Conservation (phyloP, 2,329 filamentous ascomycete genomes). For the Colletotrichum sp. region DNA sequence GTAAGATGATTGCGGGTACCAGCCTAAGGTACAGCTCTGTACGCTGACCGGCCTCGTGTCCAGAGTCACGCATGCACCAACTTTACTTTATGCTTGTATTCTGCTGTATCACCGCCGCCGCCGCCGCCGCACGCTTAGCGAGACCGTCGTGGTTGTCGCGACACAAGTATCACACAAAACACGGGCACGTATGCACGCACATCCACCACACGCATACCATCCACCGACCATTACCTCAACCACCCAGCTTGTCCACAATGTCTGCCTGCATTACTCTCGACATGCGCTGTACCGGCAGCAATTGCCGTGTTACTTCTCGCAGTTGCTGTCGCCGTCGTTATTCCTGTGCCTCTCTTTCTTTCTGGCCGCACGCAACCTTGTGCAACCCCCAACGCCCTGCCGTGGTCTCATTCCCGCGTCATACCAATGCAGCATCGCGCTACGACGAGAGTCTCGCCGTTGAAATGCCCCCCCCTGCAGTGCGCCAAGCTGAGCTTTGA, state of each 20-base stretch:
- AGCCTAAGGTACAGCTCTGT: not conserved
- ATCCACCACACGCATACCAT: not conserved
- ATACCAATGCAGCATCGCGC: not conserved
- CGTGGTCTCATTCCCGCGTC: constrained; percentile 12
- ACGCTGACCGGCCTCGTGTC: not conserved
- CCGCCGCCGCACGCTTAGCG: not conserved
- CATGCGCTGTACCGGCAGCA: not conserved
- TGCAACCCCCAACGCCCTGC: not conserved
- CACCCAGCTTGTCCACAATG: not conserved
- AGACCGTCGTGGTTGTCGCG: not conserved
- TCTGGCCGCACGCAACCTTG: not conserved
- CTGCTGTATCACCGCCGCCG: not conserved
- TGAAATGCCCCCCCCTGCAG: not conserved
- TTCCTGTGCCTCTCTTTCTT: not conserved
- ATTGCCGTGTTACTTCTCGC: not conserved
- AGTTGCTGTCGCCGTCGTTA: not conserved
- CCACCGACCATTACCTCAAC: not conserved
- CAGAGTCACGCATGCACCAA: constrained; percentile 4
- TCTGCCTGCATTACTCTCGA: not conserved
- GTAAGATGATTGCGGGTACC: not conserved
- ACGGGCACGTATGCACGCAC: not conserved
- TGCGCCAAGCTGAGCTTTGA: not conserved
- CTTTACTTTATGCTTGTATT: constrained; percentile 18
- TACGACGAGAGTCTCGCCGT: not conserved
- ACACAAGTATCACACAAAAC: not conserved